These are phyloP conservation scores for Cryptomeria japonica DNA, from an alignment of 75 land plant species.

Conservation along the genomic window DNA sequence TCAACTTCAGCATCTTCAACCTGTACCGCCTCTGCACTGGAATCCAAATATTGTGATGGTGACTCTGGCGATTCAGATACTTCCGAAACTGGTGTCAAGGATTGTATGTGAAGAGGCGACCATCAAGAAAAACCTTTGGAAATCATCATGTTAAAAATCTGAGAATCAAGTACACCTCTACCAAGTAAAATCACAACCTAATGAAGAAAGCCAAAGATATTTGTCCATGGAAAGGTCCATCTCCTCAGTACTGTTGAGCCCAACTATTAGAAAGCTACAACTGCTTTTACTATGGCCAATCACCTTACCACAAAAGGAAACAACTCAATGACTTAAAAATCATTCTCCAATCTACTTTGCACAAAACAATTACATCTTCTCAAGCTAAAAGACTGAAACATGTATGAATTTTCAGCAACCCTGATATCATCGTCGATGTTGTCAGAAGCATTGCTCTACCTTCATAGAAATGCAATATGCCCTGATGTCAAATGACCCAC, in stretches of 20 bases:
- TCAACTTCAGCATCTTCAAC: slow-evolving; percentile 50
- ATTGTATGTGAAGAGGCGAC: slow-evolving; percentile 99
- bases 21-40: slow-evolving; percentile 48
- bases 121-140: slow-evolving; percentile 91
- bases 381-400: background rate
- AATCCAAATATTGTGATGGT: slow-evolving; percentile 88
- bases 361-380: background rate
- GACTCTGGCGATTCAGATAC: slow-evolving; percentile 99
- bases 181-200: background rate
- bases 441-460: background rate
- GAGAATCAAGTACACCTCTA: background rate
- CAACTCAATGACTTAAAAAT: background rate
- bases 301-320: background rate
- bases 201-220: background rate
- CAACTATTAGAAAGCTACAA: background rate
- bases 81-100: slow-evolving; percentile 98
- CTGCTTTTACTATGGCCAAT: background rate
- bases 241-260: background rate
- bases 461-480: background rate
- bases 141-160: slow-evolving; percentile 59
- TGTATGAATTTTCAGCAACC: background rate
- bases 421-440: background rate
- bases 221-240: background rate
- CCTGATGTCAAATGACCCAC: background rate
- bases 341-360: background rate